These are phyloP conservation scores for Anethum foeniculum DNA, from an alignment of 140 eudicot species.

Conservation along the genomic window DNA sequence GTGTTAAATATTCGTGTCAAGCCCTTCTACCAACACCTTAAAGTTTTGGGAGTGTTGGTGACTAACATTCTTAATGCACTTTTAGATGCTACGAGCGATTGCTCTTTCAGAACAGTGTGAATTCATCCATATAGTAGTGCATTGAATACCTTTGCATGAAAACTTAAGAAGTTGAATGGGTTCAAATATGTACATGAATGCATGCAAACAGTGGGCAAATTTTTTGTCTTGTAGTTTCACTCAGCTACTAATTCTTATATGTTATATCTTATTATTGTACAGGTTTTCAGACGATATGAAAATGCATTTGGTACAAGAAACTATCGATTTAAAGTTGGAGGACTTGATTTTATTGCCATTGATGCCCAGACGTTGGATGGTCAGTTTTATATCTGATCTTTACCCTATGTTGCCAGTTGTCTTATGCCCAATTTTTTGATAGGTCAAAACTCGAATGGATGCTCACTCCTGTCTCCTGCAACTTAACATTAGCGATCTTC, in stretches of 20 bases:
- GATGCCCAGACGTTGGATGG: slow-evolving; percentile 94
- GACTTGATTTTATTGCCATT: slow-evolving; percentile 72
- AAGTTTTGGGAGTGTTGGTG: not conserved
- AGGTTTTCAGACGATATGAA: slow-evolving; percentile 80
- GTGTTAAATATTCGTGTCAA: not conserved
- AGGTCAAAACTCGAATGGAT: not conserved
- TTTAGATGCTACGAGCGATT: not conserved
- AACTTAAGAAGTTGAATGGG: not conserved
- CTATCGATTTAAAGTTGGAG: slow-evolving; percentile 55
- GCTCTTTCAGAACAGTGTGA: not conserved
- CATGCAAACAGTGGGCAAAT: not conserved
- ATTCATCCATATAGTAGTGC: not conserved
- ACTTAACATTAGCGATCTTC: not conserved
- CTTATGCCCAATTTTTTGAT: not conserved
- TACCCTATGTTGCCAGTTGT: not conserved
- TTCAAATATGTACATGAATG: not conserved
- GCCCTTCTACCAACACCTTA: not conserved
- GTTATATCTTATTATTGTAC: slow-evolving; percentile 10
- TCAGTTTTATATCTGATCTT: slow-evolving; percentile 19
- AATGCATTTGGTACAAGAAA: slow-evolving; percentile 71
- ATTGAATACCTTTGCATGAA: not conserved
- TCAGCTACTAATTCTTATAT: not conserved
- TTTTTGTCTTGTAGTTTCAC: not conserved
- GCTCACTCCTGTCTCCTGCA: not conserved
- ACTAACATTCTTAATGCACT: not conserved